Evolutionary conservation across 2,329 filamentous ascomycete species (phyloP), one percentile per base, ranked within the genome.

Genomic region (Botrytis byssoidea): DNA sequence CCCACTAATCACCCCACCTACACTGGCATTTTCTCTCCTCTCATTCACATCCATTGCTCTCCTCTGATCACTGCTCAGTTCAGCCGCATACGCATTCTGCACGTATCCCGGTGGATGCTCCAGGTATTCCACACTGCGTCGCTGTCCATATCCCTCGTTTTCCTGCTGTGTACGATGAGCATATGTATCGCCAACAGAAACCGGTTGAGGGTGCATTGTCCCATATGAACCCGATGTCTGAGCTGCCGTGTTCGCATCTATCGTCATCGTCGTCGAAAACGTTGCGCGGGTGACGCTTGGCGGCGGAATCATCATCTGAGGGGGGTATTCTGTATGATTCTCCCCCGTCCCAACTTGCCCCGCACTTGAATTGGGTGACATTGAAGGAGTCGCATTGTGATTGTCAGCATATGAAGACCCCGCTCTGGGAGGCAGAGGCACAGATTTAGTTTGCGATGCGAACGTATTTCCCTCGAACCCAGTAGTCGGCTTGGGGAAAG

Each of bases 71-170:
- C 83, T 85, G 74, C 81, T 84, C 73, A 87, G 84, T 70, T 87
- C 86, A n/a, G 85, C 84, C 12, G 87, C 87, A 76, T 85, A 83
- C 8, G 83, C 79, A 76, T 89, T 85, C 78, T 90, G 88, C 69
- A 87, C 85, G 76, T 90, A 90, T 22, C 88, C 88, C 35, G 79
- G 79, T 22, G 80, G 79, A 71, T 82, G 80, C 63, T 81, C 80
- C 14, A 81, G 4, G 12, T 81, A 79, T 65, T 81, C 80, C 12
- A 81, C 55, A 69, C n/a, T 57, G 4, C 66, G 48, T 42, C 48
- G 29, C 48, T 42, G 32, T 37, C 29, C 64, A 37, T 63, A 63
- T 18, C 37, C 40, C 37, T 64, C 37, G 9, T 63, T 63, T 10
- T n/a, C 60, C 60, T 63, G 60, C 7, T n/a, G 60, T 63, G 35